phyloP scores from a whole-genome alignment of 257 asterid species.

The Primulina huaijiensis region DNA sequence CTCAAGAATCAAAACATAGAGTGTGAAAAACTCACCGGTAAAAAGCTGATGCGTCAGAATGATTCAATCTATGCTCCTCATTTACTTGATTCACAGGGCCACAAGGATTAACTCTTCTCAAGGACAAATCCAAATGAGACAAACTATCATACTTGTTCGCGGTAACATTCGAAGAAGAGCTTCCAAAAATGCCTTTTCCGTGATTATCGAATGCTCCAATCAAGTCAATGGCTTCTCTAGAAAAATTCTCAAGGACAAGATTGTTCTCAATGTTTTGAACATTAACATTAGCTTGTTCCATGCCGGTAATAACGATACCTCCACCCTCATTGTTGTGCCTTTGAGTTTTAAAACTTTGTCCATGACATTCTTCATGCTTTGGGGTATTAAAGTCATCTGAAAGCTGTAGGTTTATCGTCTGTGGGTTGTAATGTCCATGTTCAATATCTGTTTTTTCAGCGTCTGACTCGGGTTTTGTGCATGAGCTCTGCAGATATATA shows the following conservation, averaged over 20 bases:
- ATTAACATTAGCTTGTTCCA: neutral
- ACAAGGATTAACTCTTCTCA: slow-evolving; percentile 55
- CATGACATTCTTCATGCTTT: slow-evolving; percentile 5
- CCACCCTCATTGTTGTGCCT: slow-evolving; percentile 30
- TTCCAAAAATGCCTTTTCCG: slow-evolving; percentile 35
- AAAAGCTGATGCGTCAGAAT: slow-evolving; percentile 87
- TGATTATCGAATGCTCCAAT: slow-evolving; percentile 76
- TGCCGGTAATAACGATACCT: slow-evolving; percentile 29
- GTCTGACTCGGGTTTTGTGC: slow-evolving; percentile 67
- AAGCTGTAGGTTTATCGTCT: slow-evolving; percentile 26
- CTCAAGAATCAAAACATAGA: neutral
- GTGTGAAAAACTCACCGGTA: slow-evolving; percentile 59
- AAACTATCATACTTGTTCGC: slow-evolving; percentile 44
- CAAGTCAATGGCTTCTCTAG: slow-evolving; percentile 74
- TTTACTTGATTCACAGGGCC: slow-evolving; percentile 44
- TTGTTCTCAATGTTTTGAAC: slow-evolving; percentile 30
- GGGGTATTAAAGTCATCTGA: slow-evolving; percentile 30
- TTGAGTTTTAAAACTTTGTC: neutral
- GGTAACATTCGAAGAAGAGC: slow-evolving; percentile 32
- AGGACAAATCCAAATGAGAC: slow-evolving; percentile 71
- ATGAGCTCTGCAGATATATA: slow-evolving; percentile 65
- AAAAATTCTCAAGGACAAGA: slow-evolving; percentile 30
- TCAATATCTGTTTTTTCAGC: slow-evolving; percentile 41
- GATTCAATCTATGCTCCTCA: slow-evolving; percentile 59
- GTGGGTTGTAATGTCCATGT: slow-evolving; percentile 28